phyloP scores from a whole-genome alignment of 2,329 filamentous ascomycete genomes.

The Pseudocercospora eumusae region DNA sequence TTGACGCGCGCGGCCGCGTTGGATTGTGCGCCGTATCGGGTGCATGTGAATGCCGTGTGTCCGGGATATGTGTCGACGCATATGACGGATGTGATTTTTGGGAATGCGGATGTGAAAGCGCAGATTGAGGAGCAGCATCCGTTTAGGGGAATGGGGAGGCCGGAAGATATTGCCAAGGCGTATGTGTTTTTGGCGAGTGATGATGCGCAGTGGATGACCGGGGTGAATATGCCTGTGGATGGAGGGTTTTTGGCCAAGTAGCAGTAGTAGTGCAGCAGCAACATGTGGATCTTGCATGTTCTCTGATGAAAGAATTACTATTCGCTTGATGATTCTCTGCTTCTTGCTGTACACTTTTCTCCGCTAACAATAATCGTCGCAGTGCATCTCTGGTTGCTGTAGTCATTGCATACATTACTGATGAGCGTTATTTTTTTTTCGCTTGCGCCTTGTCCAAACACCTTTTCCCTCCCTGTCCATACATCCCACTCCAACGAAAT shows the following conservation, averaged over 20 bases:
- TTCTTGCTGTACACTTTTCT: background rate
- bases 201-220: constrained; percentile 29
- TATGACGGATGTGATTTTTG: constrained; percentile 27
- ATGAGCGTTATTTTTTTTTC: constrained; percentile 4
- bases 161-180: constrained; percentile 28
- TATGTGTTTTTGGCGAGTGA: constrained; percentile 31
- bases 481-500: background rate
- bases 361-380: background rate
- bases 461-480: background rate
- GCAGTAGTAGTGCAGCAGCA: background rate
- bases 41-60: constrained; percentile 28
- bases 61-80: constrained; percentile 18
- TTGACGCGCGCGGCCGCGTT: constrained; percentile 27
- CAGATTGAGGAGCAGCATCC: constrained; percentile 21
- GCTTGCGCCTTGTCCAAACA: constrained; percentile 3
- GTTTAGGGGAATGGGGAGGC: constrained; percentile 22
- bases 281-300: too few relatives aligned
- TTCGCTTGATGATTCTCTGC: background rate
- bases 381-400: constrained; percentile 1
- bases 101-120: background rate
- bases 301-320: background rate
- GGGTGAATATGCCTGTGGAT: constrained; percentile 24
- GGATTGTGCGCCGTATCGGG: constrained; percentile 25
- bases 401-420: constrained; percentile 9
- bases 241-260: constrained; percentile 20